Percentiles rank a stretch among this genome's conserved stretches.
Evolutionary conservation across 2,329 filamentous ascomycete genomes (phyloP).

Genomic region (Dendrostoma leiphaemia): DNA sequence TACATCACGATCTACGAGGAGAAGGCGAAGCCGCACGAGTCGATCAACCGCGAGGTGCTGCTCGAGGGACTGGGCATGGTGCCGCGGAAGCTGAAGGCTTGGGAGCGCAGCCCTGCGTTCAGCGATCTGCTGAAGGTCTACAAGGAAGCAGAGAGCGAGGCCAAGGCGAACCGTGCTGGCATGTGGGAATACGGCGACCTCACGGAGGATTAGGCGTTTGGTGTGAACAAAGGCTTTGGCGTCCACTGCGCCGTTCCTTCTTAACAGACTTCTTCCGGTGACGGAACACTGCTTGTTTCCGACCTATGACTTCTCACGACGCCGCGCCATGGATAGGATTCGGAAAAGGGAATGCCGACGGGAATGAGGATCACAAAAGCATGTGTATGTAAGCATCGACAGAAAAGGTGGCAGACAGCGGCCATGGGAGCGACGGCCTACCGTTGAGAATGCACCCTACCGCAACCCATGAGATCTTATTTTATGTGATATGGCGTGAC

Average conservation of each 20-base stretch:
- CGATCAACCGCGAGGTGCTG: slow-evolving; percentile 86
- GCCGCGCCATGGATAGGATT: too few species aligned
- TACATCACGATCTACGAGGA: slow-evolving; percentile 89
- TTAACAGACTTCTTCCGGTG: too few species aligned
- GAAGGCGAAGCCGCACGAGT: slow-evolving; percentile 63
- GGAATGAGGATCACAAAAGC: background rate
- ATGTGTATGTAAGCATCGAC: background rate
- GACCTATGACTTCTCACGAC: too few species aligned
- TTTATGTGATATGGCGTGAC: background rate
- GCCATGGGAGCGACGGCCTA: background rate
- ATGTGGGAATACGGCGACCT: slow-evolving; percentile 99
- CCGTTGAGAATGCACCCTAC: background rate
- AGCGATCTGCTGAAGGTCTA: slow-evolving; percentile 70
- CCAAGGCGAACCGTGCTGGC: slow-evolving; percentile 76
- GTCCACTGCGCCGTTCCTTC: too few species aligned
- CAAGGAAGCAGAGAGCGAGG: slow-evolving; percentile 70
- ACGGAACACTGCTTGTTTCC: too few species aligned
- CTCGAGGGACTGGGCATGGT: slow-evolving; percentile 86
- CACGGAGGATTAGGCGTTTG: slow-evolving; percentile 71
- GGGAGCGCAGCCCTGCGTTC: slow-evolving; percentile 74
- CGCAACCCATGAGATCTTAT: background rate
- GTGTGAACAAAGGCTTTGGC: background rate
- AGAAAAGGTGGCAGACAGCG: background rate
- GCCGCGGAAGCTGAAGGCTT: slow-evolving; percentile 84
- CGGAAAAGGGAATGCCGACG: background rate